Conservation (phyloP, 108 stramenopile genomes). For the Fragilariopsis cylindrus region DNA sequence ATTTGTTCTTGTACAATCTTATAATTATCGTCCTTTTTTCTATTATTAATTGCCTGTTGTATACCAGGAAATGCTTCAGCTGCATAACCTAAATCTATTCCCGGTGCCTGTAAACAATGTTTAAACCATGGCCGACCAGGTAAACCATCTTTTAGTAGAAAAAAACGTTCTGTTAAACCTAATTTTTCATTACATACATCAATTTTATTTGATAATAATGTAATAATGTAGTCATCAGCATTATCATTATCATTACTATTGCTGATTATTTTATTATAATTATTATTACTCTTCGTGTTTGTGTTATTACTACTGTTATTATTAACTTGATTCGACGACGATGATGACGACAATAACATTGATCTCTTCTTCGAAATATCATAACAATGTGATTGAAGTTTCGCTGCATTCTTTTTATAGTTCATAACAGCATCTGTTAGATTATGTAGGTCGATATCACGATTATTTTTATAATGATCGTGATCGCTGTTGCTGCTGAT, state of each 20-base stretch:
- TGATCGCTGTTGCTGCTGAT: too few species aligned
- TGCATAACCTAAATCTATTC: conserved; percentile 66
- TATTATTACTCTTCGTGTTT: not conserved
- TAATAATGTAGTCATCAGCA: not conserved
- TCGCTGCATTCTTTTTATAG: conserved; percentile 17
- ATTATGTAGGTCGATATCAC: conserved; percentile 9
- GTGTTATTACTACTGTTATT: too few species aligned
- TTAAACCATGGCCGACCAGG: conserved; percentile 61
- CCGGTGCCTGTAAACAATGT: conserved; percentile 70
- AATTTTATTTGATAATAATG: not conserved
- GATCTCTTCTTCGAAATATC: not conserved
- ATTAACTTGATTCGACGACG: too few species aligned
- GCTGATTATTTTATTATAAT: not conserved
- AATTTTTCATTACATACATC: conserved; percentile 51
- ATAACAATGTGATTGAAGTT: conserved; percentile 10
- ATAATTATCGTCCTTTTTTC: conserved; percentile 32
- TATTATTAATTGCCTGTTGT: conserved; percentile 49
- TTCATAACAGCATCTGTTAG: conserved; percentile 14
- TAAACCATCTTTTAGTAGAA: conserved; percentile 51
- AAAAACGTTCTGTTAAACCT: conserved; percentile 51
- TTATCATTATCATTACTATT: not conserved
- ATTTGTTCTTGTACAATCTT: conserved; percentile 49
- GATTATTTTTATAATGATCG: too few species aligned
- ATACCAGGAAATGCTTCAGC: conserved; percentile 69
- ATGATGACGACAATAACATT: not conserved